A percentile compares a stretch with the other conserved stretches of the same genome.
Conservation (phyloP, 2,329 filamentous ascomycete species). For the Aspergillus sp. region DNA sequence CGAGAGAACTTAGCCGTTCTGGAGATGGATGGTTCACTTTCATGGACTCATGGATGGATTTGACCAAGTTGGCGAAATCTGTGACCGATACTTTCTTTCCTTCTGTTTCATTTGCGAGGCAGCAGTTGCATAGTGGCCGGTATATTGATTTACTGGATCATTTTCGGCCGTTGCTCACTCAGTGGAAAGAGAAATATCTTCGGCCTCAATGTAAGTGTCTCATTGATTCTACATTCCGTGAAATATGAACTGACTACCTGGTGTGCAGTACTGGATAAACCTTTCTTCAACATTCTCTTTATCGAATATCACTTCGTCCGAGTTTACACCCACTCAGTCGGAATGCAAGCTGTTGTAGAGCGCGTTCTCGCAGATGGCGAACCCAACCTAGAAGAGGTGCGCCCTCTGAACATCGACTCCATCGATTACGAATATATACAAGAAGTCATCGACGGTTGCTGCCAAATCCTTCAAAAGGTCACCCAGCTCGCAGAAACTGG, state of each 20-base stretch:
- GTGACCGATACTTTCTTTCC: constrained; percentile 50
- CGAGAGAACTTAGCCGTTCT: constrained; percentile 31
- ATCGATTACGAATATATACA: constrained; percentile 51
- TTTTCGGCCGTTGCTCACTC: constrained; percentile 31
- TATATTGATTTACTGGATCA: constrained; percentile 45
- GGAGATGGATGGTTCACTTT: constrained; percentile 46
- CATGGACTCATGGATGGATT: constrained; percentile 47
- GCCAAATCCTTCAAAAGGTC: constrained; percentile 46
- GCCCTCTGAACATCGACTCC: constrained; percentile 41
- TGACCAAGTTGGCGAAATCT: constrained; percentile 44
- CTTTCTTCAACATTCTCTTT: constrained; percentile 44
- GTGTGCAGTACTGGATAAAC: constrained; percentile 19
- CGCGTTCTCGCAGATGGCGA: constrained; percentile 39
- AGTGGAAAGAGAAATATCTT: constrained; percentile 33
- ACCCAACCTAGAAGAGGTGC: constrained; percentile 27
- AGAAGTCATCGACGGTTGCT: constrained; percentile 50
- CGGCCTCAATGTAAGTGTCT: constrained; percentile 19
- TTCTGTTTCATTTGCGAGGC: constrained; percentile 27
- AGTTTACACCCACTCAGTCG: constrained; percentile 41
- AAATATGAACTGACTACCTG: neutral
- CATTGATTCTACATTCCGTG: neutral
- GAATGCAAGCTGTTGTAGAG: constrained; percentile 53
- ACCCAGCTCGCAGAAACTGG: constrained; percentile 42
- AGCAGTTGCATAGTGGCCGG: constrained; percentile 39
- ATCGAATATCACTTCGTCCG: constrained; percentile 48